Evolutionary conservation across 129 eudicot genomes (phyloP), one percentile per base, ranked within the genome.

Genomic region (Erigeron canadensis): DNA sequence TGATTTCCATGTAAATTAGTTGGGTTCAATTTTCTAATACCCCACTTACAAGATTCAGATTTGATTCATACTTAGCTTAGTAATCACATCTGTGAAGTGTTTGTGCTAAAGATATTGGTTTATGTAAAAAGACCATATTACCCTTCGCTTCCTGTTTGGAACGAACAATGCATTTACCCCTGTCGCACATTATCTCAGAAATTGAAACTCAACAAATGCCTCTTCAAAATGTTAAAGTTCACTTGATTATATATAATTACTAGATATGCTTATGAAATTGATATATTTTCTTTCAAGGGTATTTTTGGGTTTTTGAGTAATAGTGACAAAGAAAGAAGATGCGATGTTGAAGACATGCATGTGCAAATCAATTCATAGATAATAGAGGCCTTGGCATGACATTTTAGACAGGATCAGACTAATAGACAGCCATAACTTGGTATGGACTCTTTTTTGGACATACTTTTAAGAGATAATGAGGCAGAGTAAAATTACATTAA

Each of bases 401-500:
- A 55, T 43, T 45, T 23, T 56, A 58, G 63, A 74, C 40, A 74
- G 21, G 78, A 23, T 61, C 59, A 72, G 48, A 46, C 50, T 46
- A 18, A 6, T 45, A 61, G 77, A 62, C 63, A 62, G 62, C 70
- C 77, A 66, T 75, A 57, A 75, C 43, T 67, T 55, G 69, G 71
- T 53, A 63, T 74, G 72, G 78, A 64, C 72, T 40, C 42, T 74
- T 69, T 74, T 69, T 76, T 76, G 70, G 80, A 76, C 75, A 69
- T 19, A 68, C 45, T 68, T 58, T 21, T 54, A 67, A 76, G 40
- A 8, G 50, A 67, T 60, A 39, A 9, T 22, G 38, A 7, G 59
- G 8, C 8, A 10, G 48, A 38, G 22, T 45, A 59, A 59, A 66
- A 47, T 47, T 40, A 68, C 70, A 47, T 9, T 38, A 21, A 18